Evolutionary conservation across 2,329 filamentous ascomycete genomes (phyloP).

Genomic region (Fusarium tuaranense): DNA sequence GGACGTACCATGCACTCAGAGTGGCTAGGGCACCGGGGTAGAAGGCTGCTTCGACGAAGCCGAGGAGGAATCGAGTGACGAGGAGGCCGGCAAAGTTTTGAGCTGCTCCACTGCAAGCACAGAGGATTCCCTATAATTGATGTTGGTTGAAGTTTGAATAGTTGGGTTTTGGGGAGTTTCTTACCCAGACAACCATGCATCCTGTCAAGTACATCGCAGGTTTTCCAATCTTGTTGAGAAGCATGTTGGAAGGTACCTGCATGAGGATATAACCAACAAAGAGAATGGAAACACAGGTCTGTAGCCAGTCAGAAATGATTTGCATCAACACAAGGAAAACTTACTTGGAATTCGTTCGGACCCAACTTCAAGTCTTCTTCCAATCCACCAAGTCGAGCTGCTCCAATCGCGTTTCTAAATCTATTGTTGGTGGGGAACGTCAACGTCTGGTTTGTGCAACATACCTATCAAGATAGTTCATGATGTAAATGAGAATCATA

Average conservation of each 20-base stretch:
- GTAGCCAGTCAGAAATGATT: background rate
- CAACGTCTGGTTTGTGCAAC: background rate
- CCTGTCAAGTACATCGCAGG: conserved; percentile 10
- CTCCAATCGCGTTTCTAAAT: conserved; percentile 9
- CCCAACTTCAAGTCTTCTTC: conserved; percentile 6
- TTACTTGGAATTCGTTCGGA: conserved; percentile 7
- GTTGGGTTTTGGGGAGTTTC: background rate
- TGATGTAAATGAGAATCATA: conserved; percentile 11
- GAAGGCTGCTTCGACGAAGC: conserved; percentile 63
- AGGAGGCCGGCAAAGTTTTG: conserved; percentile 16
- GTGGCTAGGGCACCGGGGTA: conserved; percentile 63
- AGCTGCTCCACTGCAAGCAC: conserved; percentile 12
- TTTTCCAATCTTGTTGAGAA: conserved; percentile 20
- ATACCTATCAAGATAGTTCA: conserved; percentile 10
- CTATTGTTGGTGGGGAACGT: background rate
- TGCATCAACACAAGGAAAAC: background rate
- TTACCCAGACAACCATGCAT: conserved; percentile 15
- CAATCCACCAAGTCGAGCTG: conserved; percentile 5
- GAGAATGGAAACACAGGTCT: conserved; percentile 15
- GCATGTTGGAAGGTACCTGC: conserved; percentile 21
- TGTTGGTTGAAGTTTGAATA: background rate
- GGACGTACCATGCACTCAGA: conserved; percentile 67
- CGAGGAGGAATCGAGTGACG: conserved; percentile 54
- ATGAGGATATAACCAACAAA: conserved; percentile 26
- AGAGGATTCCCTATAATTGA: conserved; percentile 4